Evolutionary conservation across 2,329 filamentous ascomycete genomes (phyloP).

Genomic region (Trichoderma endophyticum): DNA sequence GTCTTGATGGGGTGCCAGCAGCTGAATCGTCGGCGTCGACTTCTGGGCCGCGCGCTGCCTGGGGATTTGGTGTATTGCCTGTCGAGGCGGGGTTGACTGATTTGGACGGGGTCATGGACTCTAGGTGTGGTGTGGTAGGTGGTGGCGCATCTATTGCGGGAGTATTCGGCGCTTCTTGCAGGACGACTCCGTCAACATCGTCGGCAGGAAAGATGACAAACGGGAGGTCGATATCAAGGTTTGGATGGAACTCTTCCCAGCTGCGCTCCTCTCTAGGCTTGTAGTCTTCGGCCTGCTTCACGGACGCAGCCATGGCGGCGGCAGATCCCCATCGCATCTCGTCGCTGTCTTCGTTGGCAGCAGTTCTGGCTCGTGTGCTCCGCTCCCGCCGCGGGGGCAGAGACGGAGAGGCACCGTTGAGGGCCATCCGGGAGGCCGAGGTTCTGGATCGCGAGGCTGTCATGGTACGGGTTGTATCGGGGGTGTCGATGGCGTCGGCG

Average conservation of each 20-base stretch:
- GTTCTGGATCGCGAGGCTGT: conserved; percentile 49
- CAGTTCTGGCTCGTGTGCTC: conserved; percentile 52
- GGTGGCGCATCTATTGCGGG: conserved; percentile 30
- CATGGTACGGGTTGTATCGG: conserved; percentile 39
- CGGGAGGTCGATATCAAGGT: conserved; percentile 81
- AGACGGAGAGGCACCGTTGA: conserved; percentile 36
- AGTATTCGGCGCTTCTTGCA: conserved; percentile 38
- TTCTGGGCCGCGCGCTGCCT: conserved; percentile 27
- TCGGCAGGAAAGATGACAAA: conserved; percentile 78
- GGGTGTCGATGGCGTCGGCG: conserved; percentile 61
- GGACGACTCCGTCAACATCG: conserved; percentile 73
- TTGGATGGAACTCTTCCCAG: conserved; percentile 97
- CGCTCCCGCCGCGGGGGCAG: conserved; percentile 55
- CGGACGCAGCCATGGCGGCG: conserved; percentile 82
- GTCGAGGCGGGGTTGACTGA: conserved; percentile 43
- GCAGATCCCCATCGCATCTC: conserved; percentile 77
- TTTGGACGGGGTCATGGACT: conserved; percentile 45
- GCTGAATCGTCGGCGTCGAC: conserved; percentile 32
- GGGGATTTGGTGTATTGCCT: conserved; percentile 43
- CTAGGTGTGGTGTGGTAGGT: conserved; percentile 34
- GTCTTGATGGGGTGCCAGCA: conserved; percentile 34
- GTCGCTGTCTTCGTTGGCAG: conserved; percentile 51
- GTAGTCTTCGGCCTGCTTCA: conserved; percentile 91
- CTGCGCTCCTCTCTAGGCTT: conserved; percentile 95
- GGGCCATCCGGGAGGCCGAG: conserved; percentile 42